Evolutionary conservation across 345 rosid species (phyloP), one percentile per base, ranked within the genome.

Genomic region (Gossypium bickii): DNA sequence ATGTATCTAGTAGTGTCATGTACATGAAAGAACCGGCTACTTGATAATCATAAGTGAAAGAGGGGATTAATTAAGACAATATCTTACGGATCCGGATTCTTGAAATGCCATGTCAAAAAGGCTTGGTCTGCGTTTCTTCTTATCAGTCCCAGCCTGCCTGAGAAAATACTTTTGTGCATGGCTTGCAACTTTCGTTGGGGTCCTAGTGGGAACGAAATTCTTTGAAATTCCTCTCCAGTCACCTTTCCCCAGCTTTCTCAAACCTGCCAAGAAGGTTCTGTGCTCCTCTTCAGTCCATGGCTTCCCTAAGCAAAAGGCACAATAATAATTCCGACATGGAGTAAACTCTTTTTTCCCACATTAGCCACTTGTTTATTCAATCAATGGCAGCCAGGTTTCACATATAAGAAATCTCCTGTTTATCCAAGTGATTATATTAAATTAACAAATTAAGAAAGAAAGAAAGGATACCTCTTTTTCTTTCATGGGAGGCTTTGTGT

Each of bases 381-480:
- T 34, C 41, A 34, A 34, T 34, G 1, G 7, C 41, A 34, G 41
- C 41, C 41, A 5, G 7, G 41, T 34, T 34, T 34, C 41, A 34
- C 41, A 34, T 34, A 5, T 34, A 34, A 34, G 41, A 34, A 34
- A 34, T 34, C 41, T 34, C 41, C 41, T 34, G 7, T 34, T 34
- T 34, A 34, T 34, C 41, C 6, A 1, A 34, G 41, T 34, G 41
- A 34, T 34, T 34, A 34, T 34, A 34, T 34, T 34, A 34, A 34
- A 34, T 34, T 7, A 34, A 34, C 41, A 34, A 34, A 34, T 34
- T 34, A 34, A 34, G 38, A 34, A 34, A 34, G 7, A 34, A 51
- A 51, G 13, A 13, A 53, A 53, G 22, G n/a, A 53, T 56, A 20
- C 92, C 94, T 61, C 73, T 88, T 62, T 55, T 87, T 67, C 77